Evolutionary conservation across 2,329 filamentous ascomycete species (phyloP), one percentile per base, ranked within the genome.

Genomic region (Scytalidium sp.): DNA sequence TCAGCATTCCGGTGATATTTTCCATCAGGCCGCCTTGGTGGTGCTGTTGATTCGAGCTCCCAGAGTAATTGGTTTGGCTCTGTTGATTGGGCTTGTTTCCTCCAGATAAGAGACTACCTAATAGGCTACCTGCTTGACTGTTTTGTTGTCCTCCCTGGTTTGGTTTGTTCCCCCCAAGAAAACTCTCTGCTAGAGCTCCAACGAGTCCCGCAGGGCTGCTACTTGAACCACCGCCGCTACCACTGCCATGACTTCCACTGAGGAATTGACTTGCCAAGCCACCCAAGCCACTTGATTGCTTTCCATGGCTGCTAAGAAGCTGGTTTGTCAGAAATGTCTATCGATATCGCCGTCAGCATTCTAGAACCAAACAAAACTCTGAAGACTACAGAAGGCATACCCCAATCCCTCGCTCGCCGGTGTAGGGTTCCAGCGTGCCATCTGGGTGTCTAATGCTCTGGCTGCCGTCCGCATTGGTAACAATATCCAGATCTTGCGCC

Each of bases 361-460:
- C 19, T 44, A 40, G 50, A 20, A 45, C 40, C 32, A 25, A 3
- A 21, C 10, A 39, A 8, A 40, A 40, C 47, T 9, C 40, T 25
- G 50, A 45, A 27, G 27, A 15, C 11, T 21, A 36, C 39, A 22
- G 48, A 27, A 40, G 49, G 76, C 84, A 65, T 78, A 88, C 84
- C 53, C 84, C 83, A 49, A 88, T 68, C 39, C 84, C 80, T 55
- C 85, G 76, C 46, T 88, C 84, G 27, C 80, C 65, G 56, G 41
- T 63, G 53, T 50, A 59, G 41, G 81, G 81, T 64, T 85, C 81
- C 70, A 83, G 71, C 29, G 76, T 76, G 36, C 81, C 82, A 62
- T 85, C 81, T 13, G 80, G 69, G 60, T 83, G 75, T 57, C 78
- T 77, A 47, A 83, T 73, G 39, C 80, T 84, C 70, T 84, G 80